phyloP scores from a whole-genome alignment of 495 filamentous ascomycete genomes.

The Zalerion maritima region DNA sequence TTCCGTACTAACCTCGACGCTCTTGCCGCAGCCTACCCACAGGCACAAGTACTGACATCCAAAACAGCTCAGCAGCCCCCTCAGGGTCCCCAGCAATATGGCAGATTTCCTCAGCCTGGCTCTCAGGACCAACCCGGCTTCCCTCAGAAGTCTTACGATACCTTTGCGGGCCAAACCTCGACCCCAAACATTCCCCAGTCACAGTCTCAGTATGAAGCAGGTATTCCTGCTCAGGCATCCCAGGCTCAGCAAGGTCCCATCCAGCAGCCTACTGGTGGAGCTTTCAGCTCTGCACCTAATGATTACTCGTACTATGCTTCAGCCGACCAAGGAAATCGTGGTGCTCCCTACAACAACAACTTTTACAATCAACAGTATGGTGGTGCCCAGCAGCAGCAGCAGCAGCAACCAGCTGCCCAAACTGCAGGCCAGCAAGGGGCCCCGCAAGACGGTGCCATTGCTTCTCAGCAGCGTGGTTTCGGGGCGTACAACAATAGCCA shows the following conservation, averaged over 20 bases:
- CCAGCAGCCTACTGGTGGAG: constrained; percentile 38
- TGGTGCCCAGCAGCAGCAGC: constrained; percentile 53
- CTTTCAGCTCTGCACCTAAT: constrained; percentile 57
- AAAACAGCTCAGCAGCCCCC: constrained; percentile 29
- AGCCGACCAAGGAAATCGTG: constrained; percentile 60
- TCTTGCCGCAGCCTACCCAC: neutral
- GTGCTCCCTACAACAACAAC: constrained; percentile 59
- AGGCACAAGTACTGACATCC: constrained; percentile 13
- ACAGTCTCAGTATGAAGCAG: constrained; percentile 28
- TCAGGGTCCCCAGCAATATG: constrained; percentile 45
- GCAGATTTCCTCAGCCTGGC: constrained; percentile 49
- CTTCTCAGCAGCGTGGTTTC: constrained; percentile 51
- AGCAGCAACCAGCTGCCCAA: too few species aligned
- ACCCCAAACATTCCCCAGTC: too few species aligned
- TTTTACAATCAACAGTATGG: constrained; percentile 63
- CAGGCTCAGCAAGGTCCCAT: constrained; percentile 43
- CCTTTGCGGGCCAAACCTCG: constrained; percentile 59
- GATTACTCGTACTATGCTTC: constrained; percentile 82
- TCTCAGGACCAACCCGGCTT: constrained; percentile 44
- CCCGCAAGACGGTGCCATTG: constrained; percentile 27
- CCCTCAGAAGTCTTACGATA: constrained; percentile 73
- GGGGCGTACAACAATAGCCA: constrained; percentile 65
- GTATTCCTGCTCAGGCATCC: constrained; percentile 43
- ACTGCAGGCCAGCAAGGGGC: too few species aligned
- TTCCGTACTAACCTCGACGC: constrained; percentile 3